phyloP scores from a whole-genome alignment of 805 yeast species.

The Yarrowia porcina region DNA sequence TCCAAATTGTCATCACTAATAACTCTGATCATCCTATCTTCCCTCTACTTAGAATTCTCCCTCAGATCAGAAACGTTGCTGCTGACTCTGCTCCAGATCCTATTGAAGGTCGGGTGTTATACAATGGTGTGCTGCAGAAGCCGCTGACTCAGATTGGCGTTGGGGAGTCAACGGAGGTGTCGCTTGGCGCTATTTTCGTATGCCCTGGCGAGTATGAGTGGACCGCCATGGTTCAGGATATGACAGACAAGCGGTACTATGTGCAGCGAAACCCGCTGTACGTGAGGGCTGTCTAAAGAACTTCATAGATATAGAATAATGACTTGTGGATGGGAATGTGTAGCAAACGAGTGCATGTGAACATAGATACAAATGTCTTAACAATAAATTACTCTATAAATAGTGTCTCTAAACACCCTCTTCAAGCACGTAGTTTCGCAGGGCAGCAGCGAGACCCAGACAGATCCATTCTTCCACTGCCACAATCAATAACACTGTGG shows the following conservation, averaged over 20 bases:
- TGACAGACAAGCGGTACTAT: slow-evolving; percentile 30
- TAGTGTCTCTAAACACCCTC: neutral
- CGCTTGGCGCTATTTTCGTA: slow-evolving; percentile 59
- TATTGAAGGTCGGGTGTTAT: slow-evolving; percentile 57
- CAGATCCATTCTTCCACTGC: slow-evolving; percentile 16
- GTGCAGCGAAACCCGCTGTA: slow-evolving; percentile 31
- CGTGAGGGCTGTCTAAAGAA: neutral
- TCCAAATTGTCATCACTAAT: slow-evolving; percentile 53
- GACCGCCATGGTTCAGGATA: slow-evolving; percentile 59
- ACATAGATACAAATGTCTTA: neutral
- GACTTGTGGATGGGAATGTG: neutral
- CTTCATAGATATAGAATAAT: neutral
- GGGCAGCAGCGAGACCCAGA: neutral
- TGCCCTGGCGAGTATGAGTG: slow-evolving; percentile 82
- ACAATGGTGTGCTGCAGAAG: slow-evolving; percentile 69
- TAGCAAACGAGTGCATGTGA: neutral
- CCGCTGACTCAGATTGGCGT: slow-evolving; percentile 47
- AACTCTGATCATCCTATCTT: slow-evolving; percentile 42
- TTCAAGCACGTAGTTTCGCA: slow-evolving; percentile 8
- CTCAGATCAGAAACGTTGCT: slow-evolving; percentile 32
- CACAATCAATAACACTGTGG: slow-evolving; percentile 8
- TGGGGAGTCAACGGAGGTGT: slow-evolving; percentile 43
- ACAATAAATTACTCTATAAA: neutral
- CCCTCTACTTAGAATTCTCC: slow-evolving; percentile 64
- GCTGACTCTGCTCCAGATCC: slow-evolving; percentile 27